A percentile compares a stretch with the other conserved stretches of the same genome.
These are phyloP conservation scores for Metschnikowia colocasiae DNA, from an alignment of 805 yeast genomes.

Conservation along the genomic window DNA sequence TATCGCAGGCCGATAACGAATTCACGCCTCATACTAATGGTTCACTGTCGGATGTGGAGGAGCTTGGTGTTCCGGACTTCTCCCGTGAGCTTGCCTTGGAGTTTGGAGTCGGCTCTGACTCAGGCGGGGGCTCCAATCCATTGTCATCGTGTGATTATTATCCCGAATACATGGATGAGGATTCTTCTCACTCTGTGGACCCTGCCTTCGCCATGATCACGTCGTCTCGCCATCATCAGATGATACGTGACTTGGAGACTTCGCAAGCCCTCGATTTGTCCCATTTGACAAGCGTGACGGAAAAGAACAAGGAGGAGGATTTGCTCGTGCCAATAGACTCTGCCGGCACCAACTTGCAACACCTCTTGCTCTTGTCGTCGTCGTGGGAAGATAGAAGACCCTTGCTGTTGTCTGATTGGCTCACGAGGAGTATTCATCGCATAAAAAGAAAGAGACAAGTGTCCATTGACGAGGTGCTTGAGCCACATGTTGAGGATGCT, in stretches of 20 bases:
- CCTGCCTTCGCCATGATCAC: background rate
- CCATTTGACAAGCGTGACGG: background rate
- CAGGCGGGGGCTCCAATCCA: background rate
- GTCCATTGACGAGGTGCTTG: constrained; percentile 1
- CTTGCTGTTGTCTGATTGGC: constrained; percentile 1
- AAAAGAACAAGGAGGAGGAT: background rate
- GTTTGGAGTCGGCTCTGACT: background rate
- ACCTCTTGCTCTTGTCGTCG: background rate
- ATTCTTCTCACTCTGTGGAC: background rate
- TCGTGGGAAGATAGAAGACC: background rate
- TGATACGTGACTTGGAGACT: background rate
- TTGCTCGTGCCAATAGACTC: background rate
- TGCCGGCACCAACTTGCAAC: background rate
- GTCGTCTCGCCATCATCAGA: background rate
- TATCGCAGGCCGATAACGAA: background rate
- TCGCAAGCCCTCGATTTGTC: background rate
- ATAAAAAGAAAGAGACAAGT: background rate
- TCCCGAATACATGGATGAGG: background rate
- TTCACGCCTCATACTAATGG: background rate
- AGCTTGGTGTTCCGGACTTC: background rate
- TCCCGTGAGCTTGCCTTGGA: background rate
- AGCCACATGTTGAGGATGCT: background rate
- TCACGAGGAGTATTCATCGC: background rate
- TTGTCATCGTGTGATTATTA: background rate
- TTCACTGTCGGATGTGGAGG: background rate